Conservation (phyloP, 176 grass and related monocot genomes). For the Triticum dicoccoides region DNA sequence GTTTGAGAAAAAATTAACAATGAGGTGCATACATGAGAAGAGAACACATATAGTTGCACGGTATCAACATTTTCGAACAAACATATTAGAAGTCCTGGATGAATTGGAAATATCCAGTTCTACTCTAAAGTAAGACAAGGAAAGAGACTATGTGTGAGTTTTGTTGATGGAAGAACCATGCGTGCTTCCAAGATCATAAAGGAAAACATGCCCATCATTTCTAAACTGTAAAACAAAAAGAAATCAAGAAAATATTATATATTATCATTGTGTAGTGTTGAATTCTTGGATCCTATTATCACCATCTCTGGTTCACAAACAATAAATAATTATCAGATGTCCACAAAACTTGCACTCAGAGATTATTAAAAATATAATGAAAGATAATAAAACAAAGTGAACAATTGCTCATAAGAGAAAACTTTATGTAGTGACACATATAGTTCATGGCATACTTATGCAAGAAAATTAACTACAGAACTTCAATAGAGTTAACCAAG, state of each 20-base stretch:
- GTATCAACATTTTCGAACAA: no score
- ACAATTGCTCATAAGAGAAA: neutral
- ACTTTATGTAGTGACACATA: neutral
- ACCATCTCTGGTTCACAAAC: neutral
- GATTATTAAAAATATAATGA: neutral
- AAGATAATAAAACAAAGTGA: neutral
- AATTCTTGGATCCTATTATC: neutral
- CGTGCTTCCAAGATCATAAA: slow-evolving; percentile 92
- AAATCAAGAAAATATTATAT: slow-evolving; percentile 13
- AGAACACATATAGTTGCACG: no score
- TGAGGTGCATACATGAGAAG: no score
- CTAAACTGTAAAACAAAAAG: slow-evolving; percentile 83
- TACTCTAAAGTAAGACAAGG: neutral
- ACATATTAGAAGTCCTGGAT: no score
- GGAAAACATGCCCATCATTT: slow-evolving; percentile 61
- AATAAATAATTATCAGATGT: neutral
- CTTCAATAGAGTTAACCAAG: neutral
- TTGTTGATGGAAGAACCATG: slow-evolving; percentile 91
- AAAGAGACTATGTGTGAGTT: slow-evolving; percentile 46
- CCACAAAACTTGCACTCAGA: neutral
- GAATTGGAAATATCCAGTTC: no score
- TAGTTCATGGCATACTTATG: neutral
- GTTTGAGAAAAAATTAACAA: no score
- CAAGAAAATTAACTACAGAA: neutral
- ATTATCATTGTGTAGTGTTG: neutral